Evolutionary conservation across 2,329 filamentous ascomycete genomes (phyloP).

Genomic region (Calonectria hawksworthii): DNA sequence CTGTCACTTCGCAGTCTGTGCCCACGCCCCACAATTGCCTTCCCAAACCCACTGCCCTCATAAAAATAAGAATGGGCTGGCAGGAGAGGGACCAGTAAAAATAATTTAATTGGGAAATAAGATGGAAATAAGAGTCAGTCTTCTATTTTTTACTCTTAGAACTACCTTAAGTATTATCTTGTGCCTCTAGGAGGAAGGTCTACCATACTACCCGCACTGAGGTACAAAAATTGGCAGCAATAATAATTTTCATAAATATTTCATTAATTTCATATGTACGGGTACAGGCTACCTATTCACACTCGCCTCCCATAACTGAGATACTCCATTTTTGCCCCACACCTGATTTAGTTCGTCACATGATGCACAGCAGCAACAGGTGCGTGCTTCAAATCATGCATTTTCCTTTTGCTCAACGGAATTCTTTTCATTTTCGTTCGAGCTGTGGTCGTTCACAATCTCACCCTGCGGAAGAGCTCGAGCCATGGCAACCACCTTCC

Average conservation of each 20-base stretch:
- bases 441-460: neutral
- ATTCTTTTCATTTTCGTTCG: neutral
- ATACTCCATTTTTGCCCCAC: neutral
- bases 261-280: neutral
- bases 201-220: neutral
- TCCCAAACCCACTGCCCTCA: neutral
- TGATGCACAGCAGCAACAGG: neutral
- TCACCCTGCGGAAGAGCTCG: neutral
- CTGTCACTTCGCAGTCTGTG: neutral
- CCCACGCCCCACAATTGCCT: neutral
- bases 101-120: no score
- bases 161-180: neutral
- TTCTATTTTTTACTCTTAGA: neutral
- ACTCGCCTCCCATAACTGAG: neutral
- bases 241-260: neutral
- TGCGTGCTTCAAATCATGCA: neutral
- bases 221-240: neutral
- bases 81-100: neutral
- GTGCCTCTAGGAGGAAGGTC: neutral
- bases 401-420: slow-evolving; percentile 5
- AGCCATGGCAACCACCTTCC: neutral
- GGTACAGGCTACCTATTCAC: neutral
- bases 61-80: neutral
- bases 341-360: neutral
- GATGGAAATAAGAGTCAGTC: no score